Base-by-base conservation (phyloP, 495 filamentous ascomycete species). In the Rusavskia elegans region DNA sequence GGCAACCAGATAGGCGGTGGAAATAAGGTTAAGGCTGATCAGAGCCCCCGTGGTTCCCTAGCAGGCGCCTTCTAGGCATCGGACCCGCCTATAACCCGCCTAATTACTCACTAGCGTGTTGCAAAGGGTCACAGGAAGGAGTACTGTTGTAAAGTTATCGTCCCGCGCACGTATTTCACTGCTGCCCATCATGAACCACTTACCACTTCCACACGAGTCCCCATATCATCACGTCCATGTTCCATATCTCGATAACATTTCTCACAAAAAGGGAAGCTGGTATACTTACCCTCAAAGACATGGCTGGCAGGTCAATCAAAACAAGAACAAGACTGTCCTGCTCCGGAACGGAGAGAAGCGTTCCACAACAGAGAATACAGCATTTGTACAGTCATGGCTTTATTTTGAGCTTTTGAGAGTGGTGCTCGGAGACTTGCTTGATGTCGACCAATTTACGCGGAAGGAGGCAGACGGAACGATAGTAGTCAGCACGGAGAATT, bases 361-460 rank as follows among this genome's bases (percentile, higher is more conserved):
- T 16, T 27, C 48, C 0, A 36, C 11, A 3, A 4, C 48, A 20
- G 19, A 50, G n/a, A 50, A 19, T 37, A 27, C 48, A 17, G 17
- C 25, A 50, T 50, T 50, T n/a, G n/a, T 50, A 50, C 48, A 50
- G 30, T 50, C 48, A 35, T 50, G 48, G 48, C 48, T 50, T n/a
- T 50, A 50, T 7, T 50, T 50, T 19, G 29, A 2, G 2, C 30
- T 50, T 14, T 37, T 50, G 30, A 36, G 48, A 39, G 48, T 38
- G 16, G 16, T 50, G 1, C 30, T 50, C 23, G 30, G 48, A 14
- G 27, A 50, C 16, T 17, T 5, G 1, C 5, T 39, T 9, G 30
- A n/a, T 16, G 13, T 25, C 17, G 27, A 50, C 5, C 27, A 20
- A 1, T 50, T 50, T 17, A 36, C 14, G 14, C 27, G n/a, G 23